These are phyloP conservation scores for Microbotryomycetes sp. DNA, from an alignment of 1,284 basidiomycete species.

Conservation along the genomic window DNA sequence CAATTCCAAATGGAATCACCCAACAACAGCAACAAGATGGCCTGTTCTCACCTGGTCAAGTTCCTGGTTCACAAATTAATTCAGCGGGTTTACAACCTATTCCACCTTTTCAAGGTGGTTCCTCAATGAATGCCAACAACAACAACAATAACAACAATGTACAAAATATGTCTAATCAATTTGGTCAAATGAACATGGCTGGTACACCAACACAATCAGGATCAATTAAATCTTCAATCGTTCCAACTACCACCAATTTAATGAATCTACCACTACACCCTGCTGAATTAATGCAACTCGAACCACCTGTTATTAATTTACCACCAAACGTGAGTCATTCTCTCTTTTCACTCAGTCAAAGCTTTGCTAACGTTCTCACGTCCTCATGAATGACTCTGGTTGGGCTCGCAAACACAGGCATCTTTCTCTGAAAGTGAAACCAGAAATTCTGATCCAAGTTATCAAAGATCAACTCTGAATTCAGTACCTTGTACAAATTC, in stretches of 20 bases:
- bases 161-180: conserved; percentile 71
- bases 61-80: neutral
- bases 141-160: conserved; percentile 40
- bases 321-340: conserved; percentile 55
- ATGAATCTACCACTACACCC: conserved; percentile 86
- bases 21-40: neutral
- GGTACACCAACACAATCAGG: too few species aligned
- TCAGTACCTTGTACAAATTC: conserved; percentile 89
- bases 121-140: neutral
- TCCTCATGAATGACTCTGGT: neutral
- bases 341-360: conserved; percentile 30
- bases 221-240: conserved; percentile 16
- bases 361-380: conserved; percentile 38
- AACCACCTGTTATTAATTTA: conserved; percentile 81
- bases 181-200: conserved; percentile 71
- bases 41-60: neutral
- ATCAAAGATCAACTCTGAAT: conserved; percentile 88
- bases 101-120: neutral
- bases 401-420: conserved; percentile 42
- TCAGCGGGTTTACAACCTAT: neutral
- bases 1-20: neutral
- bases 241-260: conserved; percentile 53
- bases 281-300: conserved; percentile 60
- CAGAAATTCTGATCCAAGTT: conserved; percentile 81
- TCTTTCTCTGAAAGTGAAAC: conserved; percentile 71